phyloP scores from a whole-genome alignment of 148 eudicot genomes.

The Euryodendron excelsum region DNA sequence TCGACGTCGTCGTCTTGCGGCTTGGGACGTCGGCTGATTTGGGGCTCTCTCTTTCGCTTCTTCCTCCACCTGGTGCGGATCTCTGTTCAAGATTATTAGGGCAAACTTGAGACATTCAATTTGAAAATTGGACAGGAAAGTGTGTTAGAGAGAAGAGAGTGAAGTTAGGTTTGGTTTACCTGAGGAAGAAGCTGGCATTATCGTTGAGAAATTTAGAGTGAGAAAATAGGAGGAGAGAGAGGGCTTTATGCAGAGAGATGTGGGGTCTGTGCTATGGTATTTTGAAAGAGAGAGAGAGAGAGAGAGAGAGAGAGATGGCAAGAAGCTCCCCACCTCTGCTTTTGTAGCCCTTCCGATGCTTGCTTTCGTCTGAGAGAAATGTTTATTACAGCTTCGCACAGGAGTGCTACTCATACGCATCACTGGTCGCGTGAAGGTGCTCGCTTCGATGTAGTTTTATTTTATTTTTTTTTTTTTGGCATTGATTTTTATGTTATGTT shows the following conservation, averaged over 20 bases:
- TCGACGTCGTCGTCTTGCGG: constrained; percentile 45
- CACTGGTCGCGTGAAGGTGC: no score
- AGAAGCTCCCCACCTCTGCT: no score
- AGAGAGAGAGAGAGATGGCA: no score
- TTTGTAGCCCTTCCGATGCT: no score
- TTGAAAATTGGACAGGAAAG: not conserved
- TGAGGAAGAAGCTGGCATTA: constrained; percentile 84
- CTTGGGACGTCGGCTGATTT: constrained; percentile 47
- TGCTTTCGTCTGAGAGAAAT: no score
- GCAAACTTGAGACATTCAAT: not conserved
- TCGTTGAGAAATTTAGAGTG: constrained; percentile 20
- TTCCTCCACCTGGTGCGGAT: constrained; percentile 69
- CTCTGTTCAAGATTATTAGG: constrained; percentile 30
- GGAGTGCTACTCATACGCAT: no score
- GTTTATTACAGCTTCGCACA: no score
- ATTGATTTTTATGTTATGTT: no score
- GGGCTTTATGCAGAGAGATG: not conserved
- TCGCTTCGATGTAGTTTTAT: no score
- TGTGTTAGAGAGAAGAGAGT: not conserved
- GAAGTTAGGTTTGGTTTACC: constrained; percentile 34
- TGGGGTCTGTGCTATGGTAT: constrained; percentile 16
- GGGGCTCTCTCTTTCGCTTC: constrained; percentile 50
- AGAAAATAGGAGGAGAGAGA: not conserved
- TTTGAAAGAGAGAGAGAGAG: no score
- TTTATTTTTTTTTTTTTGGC: no score